Evolutionary conservation across 2,329 filamentous ascomycete genomes (phyloP).

Genomic region (Sporothrix humicola): DNA sequence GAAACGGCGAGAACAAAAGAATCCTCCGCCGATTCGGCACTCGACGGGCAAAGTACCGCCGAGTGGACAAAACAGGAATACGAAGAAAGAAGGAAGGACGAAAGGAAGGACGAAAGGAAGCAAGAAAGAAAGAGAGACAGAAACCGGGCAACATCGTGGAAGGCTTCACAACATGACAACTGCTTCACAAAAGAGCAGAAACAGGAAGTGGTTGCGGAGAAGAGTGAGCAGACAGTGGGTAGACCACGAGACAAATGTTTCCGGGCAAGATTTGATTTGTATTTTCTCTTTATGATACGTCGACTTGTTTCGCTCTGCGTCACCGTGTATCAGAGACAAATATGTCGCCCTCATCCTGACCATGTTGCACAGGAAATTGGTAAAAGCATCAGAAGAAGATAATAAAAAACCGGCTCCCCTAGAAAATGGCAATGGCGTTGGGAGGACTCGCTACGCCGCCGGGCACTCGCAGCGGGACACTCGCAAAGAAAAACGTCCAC

Average conservation of each 20-base stretch:
- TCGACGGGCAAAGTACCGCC: background rate
- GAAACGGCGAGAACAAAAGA: background rate
- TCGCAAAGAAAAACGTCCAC: constrained; percentile 51
- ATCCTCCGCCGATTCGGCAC: background rate
- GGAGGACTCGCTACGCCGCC: constrained; percentile 49
- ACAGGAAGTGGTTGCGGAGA: background rate
- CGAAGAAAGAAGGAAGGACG: background rate
- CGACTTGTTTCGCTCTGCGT: constrained; percentile 1
- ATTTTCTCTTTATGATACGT: background rate
- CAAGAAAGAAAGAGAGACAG: background rate
- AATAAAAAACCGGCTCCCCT: background rate
- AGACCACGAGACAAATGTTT: constrained; percentile 26
- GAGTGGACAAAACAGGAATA: background rate
- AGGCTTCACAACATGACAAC: background rate
- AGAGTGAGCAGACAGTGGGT: background rate
- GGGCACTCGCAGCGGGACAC: constrained; percentile 46
- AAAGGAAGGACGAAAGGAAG: background rate
- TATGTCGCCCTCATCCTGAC: background rate
- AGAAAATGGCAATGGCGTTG: constrained; percentile 49
- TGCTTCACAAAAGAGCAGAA: background rate
- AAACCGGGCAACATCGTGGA: background rate
- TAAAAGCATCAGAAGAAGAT: too few species aligned
- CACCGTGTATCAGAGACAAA: background rate
- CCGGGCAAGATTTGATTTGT: background rate
- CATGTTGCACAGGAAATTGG: too few species aligned